Conservation (phyloP, 2,329 filamentous ascomycete species). For the Colletotrichum kahawae region DNA sequence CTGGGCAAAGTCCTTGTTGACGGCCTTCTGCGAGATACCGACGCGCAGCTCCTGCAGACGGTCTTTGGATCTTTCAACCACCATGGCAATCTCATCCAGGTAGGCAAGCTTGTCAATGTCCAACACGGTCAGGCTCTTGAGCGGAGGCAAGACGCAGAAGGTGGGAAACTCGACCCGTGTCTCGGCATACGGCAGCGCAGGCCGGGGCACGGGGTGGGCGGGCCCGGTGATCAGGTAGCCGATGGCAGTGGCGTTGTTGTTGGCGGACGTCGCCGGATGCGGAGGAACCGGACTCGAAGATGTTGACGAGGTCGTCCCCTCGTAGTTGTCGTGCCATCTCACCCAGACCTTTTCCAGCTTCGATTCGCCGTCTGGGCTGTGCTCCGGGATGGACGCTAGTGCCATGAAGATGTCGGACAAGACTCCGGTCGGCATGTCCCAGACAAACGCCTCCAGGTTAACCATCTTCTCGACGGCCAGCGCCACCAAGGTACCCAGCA, state of each 20-base stretch:
- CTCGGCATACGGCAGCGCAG: conserved; percentile 53
- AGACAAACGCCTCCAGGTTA: conserved; percentile 81
- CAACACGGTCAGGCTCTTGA: conserved; percentile 77
- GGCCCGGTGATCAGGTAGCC: conserved; percentile 40
- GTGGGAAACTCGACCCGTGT: conserved; percentile 77
- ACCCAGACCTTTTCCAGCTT: conserved; percentile 79
- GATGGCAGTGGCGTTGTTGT: conserved; percentile 45
- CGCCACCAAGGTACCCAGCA: conserved; percentile 84
- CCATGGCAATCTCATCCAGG: conserved; percentile 79
- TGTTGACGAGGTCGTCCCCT: conserved; percentile 39
- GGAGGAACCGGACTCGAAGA: conserved; percentile 31
- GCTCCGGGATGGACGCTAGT: conserved; percentile 71
- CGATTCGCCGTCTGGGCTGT: conserved; percentile 61
- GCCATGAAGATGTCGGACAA: conserved; percentile 82
- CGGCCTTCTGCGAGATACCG: conserved; percentile 65
- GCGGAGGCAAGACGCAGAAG: conserved; percentile 76
- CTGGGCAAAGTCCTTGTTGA: conserved; percentile 57
- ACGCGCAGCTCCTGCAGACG: conserved; percentile 74
- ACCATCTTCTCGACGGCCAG: conserved; percentile 82
- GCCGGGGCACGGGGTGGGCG: conserved; percentile 32
- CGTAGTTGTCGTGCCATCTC: conserved; percentile 80
- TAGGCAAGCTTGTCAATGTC: conserved; percentile 86
- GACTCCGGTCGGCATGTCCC: conserved; percentile 90
- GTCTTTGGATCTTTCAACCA: conserved; percentile 73
- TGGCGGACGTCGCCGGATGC: conserved; percentile 31